Evolutionary conservation across 345 rosid species (phyloP).

Genomic region (Arabis hirsuta): DNA sequence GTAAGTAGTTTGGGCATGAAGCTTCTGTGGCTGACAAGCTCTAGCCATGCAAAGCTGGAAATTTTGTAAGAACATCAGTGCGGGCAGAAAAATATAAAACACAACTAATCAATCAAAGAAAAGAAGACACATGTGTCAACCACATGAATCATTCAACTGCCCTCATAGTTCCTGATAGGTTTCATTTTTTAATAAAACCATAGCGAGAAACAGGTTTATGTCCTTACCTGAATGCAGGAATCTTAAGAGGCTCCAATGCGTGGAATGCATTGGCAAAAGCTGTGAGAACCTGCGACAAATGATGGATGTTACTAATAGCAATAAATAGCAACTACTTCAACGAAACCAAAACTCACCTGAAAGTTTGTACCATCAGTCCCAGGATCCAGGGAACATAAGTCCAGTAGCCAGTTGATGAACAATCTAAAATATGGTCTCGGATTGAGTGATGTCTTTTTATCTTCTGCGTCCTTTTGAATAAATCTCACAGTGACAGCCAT

Average conservation of each 20-base stretch:
- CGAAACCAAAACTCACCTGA: constrained; percentile 59
- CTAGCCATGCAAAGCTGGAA: constrained; percentile 97
- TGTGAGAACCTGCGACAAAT: constrained; percentile 67
- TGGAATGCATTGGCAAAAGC: constrained; percentile 92
- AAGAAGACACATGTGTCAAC: constrained; percentile 3
- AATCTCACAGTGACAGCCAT: constrained; percentile 69
- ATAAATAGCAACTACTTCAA: constrained; percentile 19
- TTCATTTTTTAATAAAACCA: constrained; percentile 10
- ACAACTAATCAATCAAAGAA: not conserved
- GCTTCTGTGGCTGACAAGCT: constrained; percentile 93
- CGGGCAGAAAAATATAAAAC: not conserved
- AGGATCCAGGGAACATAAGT: constrained; percentile 69
- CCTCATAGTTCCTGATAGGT: constrained; percentile 14
- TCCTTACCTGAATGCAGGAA: constrained; percentile 90
- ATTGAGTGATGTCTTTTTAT: constrained; percentile 74
- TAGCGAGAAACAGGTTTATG: not conserved
- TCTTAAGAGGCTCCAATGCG: constrained; percentile 83
- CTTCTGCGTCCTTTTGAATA: constrained; percentile 87
- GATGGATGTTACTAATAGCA: constrained; percentile 32
- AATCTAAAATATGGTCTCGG: constrained; percentile 95
- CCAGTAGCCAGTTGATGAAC: constrained; percentile 84
- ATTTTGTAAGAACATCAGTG: constrained; percentile 17
- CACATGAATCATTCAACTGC: constrained; percentile 14
- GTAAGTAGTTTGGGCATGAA: constrained; percentile 96
- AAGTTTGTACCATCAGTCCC: constrained; percentile 67